Percentiles rank a stretch among this genome's conserved stretches.
Evolutionary conservation across 768 basidiomycete species (phyloP).

Genomic region (Mycena galopus): DNA sequence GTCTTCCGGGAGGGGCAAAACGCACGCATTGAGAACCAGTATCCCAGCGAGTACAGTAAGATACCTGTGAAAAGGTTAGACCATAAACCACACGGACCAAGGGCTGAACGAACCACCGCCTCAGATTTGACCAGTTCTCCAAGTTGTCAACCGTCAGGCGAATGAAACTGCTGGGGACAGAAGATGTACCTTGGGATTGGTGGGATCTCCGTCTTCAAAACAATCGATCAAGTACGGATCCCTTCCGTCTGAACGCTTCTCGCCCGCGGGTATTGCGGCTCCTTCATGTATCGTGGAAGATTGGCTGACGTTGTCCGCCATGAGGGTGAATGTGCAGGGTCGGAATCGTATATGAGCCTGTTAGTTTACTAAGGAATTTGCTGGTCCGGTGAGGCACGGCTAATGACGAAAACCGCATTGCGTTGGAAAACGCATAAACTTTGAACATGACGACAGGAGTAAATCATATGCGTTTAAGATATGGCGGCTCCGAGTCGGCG

Average conservation of each 20-base stretch:
- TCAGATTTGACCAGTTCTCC: constrained; percentile 63
- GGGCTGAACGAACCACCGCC: constrained; percentile 54
- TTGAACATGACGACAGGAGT: background rate
- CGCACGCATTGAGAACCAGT: constrained; percentile 69
- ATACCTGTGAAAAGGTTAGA: constrained; percentile 42
- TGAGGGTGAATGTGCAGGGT: background rate
- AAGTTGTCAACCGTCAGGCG: background rate
- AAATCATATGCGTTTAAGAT: too few species aligned
- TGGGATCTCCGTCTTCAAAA: constrained; percentile 55
- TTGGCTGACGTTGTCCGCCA: background rate
- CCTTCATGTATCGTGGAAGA: constrained; percentile 1
- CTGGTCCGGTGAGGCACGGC: background rate
- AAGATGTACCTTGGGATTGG: constrained; percentile 60
- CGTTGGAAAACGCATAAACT: background rate
- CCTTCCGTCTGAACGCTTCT: constrained; percentile 5
- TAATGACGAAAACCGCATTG: background rate
- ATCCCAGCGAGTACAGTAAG: constrained; percentile 62
- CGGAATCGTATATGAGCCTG: background rate
- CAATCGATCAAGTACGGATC: constrained; percentile 50
- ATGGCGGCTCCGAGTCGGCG: too few species aligned
- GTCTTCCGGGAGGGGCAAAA: constrained; percentile 17
- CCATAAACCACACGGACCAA: background rate
- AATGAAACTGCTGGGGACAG: constrained; percentile 7
- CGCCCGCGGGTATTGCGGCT: background rate
- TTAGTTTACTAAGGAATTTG: background rate